These are phyloP conservation scores for Talaromyces albobiverticillius DNA, from an alignment of 2,329 filamentous ascomycete genomes.

Conservation along the genomic window DNA sequence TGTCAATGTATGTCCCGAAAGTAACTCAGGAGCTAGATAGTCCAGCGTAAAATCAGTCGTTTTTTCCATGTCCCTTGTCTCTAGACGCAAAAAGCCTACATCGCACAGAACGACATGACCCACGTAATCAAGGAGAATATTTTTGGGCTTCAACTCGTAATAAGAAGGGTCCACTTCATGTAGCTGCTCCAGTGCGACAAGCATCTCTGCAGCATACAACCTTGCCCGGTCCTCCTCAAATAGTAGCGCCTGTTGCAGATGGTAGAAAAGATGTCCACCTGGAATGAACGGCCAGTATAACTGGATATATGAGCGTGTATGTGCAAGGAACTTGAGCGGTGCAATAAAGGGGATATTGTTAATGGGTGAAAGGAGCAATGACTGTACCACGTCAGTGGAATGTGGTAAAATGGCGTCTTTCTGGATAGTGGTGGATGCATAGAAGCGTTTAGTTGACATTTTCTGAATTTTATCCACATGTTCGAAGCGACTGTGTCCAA, in stretches of 20 bases:
- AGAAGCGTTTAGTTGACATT: neutral
- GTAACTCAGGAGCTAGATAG: slow-evolving; percentile 8
- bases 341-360: slow-evolving; percentile 6
- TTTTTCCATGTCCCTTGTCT: neutral
- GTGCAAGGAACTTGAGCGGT: slow-evolving; percentile 2
- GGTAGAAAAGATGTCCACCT: slow-evolving; percentile 7
- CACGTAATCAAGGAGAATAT: slow-evolving; percentile 6
- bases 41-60: neutral
- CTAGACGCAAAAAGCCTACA: slow-evolving; percentile 1
- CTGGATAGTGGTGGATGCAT: neutral
- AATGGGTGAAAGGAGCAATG: slow-evolving; percentile 6
- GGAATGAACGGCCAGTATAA: slow-evolving; percentile 1
- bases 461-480: neutral
- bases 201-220: slow-evolving; percentile 9
- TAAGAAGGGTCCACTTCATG: slow-evolving; percentile 3
- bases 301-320: neutral
- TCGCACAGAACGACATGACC: slow-evolving; percentile 6
- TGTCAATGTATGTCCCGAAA: slow-evolving; percentile 6
- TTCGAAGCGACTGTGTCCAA: neutral
- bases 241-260: neutral
- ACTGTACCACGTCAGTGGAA: neutral
- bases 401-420: neutral
- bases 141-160: slow-evolving; percentile 1
- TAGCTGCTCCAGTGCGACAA: slow-evolving; percentile 2
- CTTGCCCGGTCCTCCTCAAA: neutral